Evolutionary conservation across 208 protist species (phyloP).

Genomic region (Endotrypanum monterogeii): DNA sequence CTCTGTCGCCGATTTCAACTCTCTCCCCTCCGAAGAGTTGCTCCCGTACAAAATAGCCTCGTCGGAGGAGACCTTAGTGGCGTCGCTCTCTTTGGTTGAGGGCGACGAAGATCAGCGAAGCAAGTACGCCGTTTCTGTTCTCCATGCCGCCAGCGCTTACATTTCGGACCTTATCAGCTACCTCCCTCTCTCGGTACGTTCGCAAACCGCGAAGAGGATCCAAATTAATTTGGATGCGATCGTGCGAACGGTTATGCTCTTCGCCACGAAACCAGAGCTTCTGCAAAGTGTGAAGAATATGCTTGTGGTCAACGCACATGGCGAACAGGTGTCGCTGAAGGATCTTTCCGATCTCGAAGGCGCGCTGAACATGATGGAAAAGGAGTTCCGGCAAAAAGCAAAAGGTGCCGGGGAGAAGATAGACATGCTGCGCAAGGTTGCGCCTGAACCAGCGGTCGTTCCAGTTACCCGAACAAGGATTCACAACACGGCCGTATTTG

Average conservation of each 20-base stretch:
- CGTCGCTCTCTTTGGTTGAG: conserved; percentile 58
- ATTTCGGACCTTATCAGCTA: conserved; percentile 62
- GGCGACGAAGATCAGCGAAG: conserved; percentile 21
- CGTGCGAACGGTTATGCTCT: conserved; percentile 46
- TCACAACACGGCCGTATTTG: too few species aligned
- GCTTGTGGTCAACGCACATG: conserved; percentile 18
- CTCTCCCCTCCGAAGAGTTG: conserved; percentile 50
- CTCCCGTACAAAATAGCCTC: conserved; percentile 77
- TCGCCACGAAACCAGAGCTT: conserved; percentile 30
- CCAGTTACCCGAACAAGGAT: neutral
- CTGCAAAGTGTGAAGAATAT: conserved; percentile 41
- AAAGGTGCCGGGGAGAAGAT: conserved; percentile 55
- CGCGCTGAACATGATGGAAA: conserved; percentile 42
- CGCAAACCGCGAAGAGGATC: conserved; percentile 37
- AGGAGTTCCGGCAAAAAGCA: conserved; percentile 43
- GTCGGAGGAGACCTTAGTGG: conserved; percentile 61
- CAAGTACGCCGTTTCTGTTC: conserved; percentile 56
- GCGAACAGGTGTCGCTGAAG: conserved; percentile 34
- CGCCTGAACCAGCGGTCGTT: conserved; percentile 25
- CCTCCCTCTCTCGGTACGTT: conserved; percentile 53
- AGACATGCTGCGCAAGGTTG: conserved; percentile 57
- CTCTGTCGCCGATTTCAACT: conserved; percentile 58
- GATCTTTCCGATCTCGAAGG: conserved; percentile 49
- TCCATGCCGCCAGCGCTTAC: conserved; percentile 59
- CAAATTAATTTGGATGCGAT: conserved; percentile 52